Base-by-base conservation (phyloP, 2,329 filamentous ascomycete species). In the Trichoderma simmonsii region DNA sequence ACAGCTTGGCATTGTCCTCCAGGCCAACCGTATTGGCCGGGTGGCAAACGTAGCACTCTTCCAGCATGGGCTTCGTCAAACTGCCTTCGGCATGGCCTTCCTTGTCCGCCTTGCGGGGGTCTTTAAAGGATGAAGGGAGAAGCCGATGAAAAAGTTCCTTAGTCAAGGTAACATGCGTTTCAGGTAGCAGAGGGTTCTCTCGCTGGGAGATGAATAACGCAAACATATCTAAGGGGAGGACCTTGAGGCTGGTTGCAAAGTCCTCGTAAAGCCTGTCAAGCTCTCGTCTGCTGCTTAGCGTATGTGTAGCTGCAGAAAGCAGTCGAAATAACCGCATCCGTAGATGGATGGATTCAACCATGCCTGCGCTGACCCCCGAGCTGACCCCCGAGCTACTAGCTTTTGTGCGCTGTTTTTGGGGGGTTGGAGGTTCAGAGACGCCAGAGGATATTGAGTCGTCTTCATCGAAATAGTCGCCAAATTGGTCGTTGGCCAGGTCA, bases 1-100 rank as follows among this genome's bases (percentile, higher is more conserved):
- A 90, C 48, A 95, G 85, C 78, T 92, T 92, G 32, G 91, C 90
- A 75, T 96, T 95, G 74, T 94, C 92, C 24, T 88, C 86, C 0
- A 87, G 80, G 7, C 84, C 85, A 15, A 86, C 83, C 0, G 86
- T 89, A 72, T 88, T 90, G 1, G 93, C 91, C 0, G 91, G 84
- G 74, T 87, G 90, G 0, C 88, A 88, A 2, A 94, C 85, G 78
- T 90, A 95, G 76, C 90, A 90, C 57, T 84, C 79, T 77, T 86
- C 82, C 56, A 89, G 78, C 74, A 89, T 86, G 7, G 75, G 76
- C 26, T 81, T 77, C 6, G 85, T 85, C 57, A 89, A 77, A 21
- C 78, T 78, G 8, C 83, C 82, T 1, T 76, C 71, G 4, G 79
- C 78, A 26, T 84, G 81, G 24, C 77, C 80, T 12, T 81, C 80